A percentile compares a stretch with the other conserved stretches of the same genome.
Conservation (phyloP, 2,329 filamentous ascomycete species). For the Leptosphaerulina australis region DNA sequence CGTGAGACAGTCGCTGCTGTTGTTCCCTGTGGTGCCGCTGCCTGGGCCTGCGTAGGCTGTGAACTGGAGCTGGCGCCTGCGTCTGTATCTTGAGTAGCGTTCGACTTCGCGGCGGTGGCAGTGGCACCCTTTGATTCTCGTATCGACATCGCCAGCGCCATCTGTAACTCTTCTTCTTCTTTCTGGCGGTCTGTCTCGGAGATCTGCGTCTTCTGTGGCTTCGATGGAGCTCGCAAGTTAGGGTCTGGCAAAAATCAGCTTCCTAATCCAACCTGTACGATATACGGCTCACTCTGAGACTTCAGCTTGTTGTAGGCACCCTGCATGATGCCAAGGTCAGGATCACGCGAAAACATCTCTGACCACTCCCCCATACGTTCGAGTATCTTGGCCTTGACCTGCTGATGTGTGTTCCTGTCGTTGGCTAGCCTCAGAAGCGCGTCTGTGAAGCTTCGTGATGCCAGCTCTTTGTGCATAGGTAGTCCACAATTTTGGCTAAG, state of each 20-base stretch:
- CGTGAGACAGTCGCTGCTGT: conserved; percentile 96
- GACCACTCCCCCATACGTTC: conserved; percentile 97
- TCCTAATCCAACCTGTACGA: not conserved
- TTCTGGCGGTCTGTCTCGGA: conserved; percentile 89
- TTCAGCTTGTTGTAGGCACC: conserved; percentile 91
- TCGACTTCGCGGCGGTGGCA: conserved; percentile 51
- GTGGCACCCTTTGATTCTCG: conserved; percentile 72
- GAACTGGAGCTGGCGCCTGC: conserved; percentile 21
- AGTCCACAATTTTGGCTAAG: conserved; percentile 90
- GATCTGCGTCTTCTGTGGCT: conserved; percentile 89
- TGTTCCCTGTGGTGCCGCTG: conserved; percentile 76
- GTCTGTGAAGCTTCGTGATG: conserved; percentile 92
- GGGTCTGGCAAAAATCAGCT: conserved; percentile 68
- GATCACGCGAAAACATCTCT: conserved; percentile 88
- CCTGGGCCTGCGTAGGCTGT: conserved; percentile 53
- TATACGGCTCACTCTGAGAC: conserved; percentile 68
- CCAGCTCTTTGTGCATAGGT: conserved; percentile 84
- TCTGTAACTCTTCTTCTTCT: conserved; percentile 96
- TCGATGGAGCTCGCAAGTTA: conserved; percentile 86
- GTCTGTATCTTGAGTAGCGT: conserved; percentile 47
- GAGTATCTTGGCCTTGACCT: conserved; percentile 96
- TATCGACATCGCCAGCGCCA: conserved; percentile 89
- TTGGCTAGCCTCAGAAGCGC: conserved; percentile 87
- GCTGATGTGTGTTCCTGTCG: conserved; percentile 92
- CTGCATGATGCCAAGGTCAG: conserved; percentile 96